Base-by-base conservation (phyloP, 139 green algal species). In the Micromonas pusilla region DNA sequence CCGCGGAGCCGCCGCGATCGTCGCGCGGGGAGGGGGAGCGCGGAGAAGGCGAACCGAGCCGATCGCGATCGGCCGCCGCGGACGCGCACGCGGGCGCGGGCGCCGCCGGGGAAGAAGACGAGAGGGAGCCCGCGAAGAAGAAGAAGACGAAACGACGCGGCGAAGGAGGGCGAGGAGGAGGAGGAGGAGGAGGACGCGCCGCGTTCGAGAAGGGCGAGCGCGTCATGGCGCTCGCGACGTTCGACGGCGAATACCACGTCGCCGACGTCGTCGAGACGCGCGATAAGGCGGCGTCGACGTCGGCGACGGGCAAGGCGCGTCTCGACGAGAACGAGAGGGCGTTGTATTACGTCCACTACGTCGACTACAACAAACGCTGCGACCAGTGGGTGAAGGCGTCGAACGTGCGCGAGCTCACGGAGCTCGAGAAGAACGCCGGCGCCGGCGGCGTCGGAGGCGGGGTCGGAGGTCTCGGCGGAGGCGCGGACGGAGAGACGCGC, bases 311-410 rank as follows among this genome's bases (percentile, higher is more conserved):
- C 26, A 36, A 20, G 1, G 3, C 68, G 1, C 2, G 20, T n/a
- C 68, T 28, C 68, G 68, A 76, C 68, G 68, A 23, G 68, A 28
- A 26, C 68, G 68, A n/a, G 68, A 2, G 1, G 2, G 26, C 54
- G 54, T 65, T 25, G 5, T 30, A 28, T 1, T 73, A 80, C 60
- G 60, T 73, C 38, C 57, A 80, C 53, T 65, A 80, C 53, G 52
- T 32, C n/a, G 74, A 72, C 13, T 54, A 62, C 74, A 54, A 80
- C 53, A 28, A 37, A 26, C 36, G 62, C 30, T 53, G 75, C 20
- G 57, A 80, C 53, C 38, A 71, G 52, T 73, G 62, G 37, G 3
- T 62, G 68, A n/a, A 39, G 1, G 68, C 68, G 3, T 26, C 20
- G 68, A 63, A 28, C 62, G 62, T 33, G 19, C 19, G 62, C 62